Conservation (phyloP, 2,329 filamentous ascomycete species). For the Thelonectria discophora region DNA sequence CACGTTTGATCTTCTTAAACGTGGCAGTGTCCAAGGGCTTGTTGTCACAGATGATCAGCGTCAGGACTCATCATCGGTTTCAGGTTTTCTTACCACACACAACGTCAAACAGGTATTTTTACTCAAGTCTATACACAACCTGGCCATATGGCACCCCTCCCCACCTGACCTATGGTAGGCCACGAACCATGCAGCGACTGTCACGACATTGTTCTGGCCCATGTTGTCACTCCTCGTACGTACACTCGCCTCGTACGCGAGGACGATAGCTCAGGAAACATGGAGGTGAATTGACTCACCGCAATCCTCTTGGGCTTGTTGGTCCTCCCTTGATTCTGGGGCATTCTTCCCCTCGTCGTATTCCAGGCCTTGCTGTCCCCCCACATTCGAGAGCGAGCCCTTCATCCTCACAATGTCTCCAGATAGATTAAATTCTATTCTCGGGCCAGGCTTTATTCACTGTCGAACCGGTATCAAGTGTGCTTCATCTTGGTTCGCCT, state of each 20-base stretch:
- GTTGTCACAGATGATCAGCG: constrained; percentile 5
- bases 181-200: constrained; percentile 9
- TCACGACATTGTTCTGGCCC: constrained; percentile 20
- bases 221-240: constrained; percentile 12
- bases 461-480: constrained; percentile 2
- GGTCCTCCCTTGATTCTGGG: constrained; percentile 7
- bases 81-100: constrained; percentile 2
- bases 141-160: too few relatives aligned
- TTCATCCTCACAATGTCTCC: constrained; percentile 10
- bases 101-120: not conserved
- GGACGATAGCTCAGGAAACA: too few relatives aligned
- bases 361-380: constrained; percentile 4
- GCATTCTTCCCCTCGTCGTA: not conserved
- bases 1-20: constrained; percentile 9
- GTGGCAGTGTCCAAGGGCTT: constrained; percentile 17
- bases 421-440: constrained; percentile 6
- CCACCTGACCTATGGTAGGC: too few relatives aligned
- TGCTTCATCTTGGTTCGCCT: not conserved
- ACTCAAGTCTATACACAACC: too few relatives aligned
- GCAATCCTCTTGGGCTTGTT: not conserved
- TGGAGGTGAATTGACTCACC: not conserved
- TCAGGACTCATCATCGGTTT: constrained; percentile 4
- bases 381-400: constrained; percentile 4
- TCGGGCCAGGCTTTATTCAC: not conserved
- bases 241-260: not conserved